Evolutionary conservation across 352 stramenopile genomes (phyloP), one percentile per base, ranked within the genome.

Genomic region (Saprolegnia diclina): DNA sequence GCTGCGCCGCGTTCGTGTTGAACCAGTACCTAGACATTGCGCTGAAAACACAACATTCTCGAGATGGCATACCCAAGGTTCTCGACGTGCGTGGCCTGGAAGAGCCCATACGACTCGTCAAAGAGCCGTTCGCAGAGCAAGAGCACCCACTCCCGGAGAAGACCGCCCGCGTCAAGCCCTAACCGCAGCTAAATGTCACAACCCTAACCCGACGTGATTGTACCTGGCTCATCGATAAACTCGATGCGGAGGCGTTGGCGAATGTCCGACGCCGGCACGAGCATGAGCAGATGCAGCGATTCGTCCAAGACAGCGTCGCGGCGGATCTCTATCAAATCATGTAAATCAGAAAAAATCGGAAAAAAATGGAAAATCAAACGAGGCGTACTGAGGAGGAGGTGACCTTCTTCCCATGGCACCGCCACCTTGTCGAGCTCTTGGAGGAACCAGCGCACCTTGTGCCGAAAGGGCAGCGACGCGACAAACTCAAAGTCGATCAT

Each of bases 211-310:
- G 0, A n/a, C 32, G 3, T 5, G 14, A n/a, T 11, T 18, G n/a
- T n/a, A 61, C 63, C 86, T 0, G 84, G 83, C 50, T 94, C 86
- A 44, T 91, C 79, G 21, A 91, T 90, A 50, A 94, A 94, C 69
- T 94, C 84, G 35, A 94, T 92, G 32, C 83, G 84, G 26, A 94
- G 74, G 5, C 84, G 78, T 63, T 91, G 82, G 14, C 83, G 77
- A 0, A 94, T 72, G 71, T 91, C 81, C 3, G 80, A 79, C 0
- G 83, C 79, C 7, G 83, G 83, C 5, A 92, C 81, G 19, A 91
- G 65, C 82, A 92, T 91, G 11, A 94, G 74, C 67, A 92, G 65
- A 40, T 91, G 81, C 84, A 92, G 91, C 45, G 84, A 92, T 59
- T 94, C 84, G 57, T 79, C 83, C 32, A 92, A 46, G 18, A 94